Evolutionary conservation across 768 basidiomycete species (phyloP).

Genomic region (Rhodotorula sphaerocarpa): DNA sequence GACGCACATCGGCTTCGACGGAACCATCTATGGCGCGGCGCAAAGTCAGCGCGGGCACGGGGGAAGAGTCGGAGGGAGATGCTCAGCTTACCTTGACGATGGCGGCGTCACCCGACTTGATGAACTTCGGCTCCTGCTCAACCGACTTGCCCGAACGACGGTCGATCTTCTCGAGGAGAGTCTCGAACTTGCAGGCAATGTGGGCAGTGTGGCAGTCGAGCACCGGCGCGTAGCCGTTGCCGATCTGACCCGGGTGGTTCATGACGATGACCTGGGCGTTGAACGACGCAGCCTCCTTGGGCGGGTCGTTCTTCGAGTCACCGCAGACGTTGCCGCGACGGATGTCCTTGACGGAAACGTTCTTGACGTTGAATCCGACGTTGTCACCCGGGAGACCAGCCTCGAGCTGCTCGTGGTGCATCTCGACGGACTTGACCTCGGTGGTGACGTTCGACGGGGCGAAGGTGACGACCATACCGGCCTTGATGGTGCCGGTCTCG

Average conservation of each 20-base stretch:
- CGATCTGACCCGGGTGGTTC: constrained; percentile 99
- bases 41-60: no score
- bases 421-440: constrained; percentile 99
- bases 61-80: no score
- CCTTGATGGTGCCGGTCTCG: constrained; percentile 99
- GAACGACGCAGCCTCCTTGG: constrained; percentile 98
- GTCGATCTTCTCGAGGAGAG: constrained; percentile 98
- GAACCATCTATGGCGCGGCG: no score
- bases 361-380: constrained; percentile 62
- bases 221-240: constrained; percentile 96
- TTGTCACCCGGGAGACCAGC: constrained; percentile 96
- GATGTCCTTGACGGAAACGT: constrained; percentile 99
- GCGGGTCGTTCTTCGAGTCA: constrained; percentile 99
- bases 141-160: constrained; percentile 92
- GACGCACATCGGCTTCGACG: constrained; percentile 40
- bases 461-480: constrained; percentile 97
- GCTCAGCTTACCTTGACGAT: no score
- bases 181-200: constrained; percentile 82
- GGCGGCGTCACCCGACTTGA: constrained; percentile 99
- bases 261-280: constrained; percentile 99
- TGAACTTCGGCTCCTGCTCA: constrained; percentile 83
- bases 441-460: constrained; percentile 97
- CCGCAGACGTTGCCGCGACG: constrained; percentile 99
- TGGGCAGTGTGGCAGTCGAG: constrained; percentile 99
- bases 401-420: constrained; percentile 91